Evolutionary conservation across 2,329 filamentous ascomycete genomes (phyloP), one percentile per base, ranked within the genome.

Genomic region (Aschersonia sp.): DNA sequence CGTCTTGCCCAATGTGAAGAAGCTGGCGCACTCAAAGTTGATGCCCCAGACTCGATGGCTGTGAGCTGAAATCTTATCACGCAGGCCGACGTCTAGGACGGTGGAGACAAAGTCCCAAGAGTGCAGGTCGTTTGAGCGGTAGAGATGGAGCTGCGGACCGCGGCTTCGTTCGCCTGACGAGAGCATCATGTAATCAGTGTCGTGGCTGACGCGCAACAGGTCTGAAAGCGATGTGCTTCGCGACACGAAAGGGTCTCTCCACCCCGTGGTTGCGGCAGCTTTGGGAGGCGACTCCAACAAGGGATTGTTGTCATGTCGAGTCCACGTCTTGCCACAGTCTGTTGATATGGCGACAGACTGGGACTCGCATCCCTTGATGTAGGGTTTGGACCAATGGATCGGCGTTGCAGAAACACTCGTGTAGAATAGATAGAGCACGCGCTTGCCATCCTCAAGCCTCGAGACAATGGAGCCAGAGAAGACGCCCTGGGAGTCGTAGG

Each of bases 391-490:
- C 67, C 66, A 70, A 41, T 67, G 62, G n/a, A 71, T 68, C 0
- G 67, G 68, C 10, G 68, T 50, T 50, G 61, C 65, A n/a, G 61
- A 62, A 10, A 70, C 65, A 5, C 63, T 64, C 6, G 68, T 68
- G 50, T 71, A 71, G 2, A 32, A 69, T 51, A 6, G 65, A 67
- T n/a, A 66, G 60, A 37, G 57, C 5, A 54, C 39, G 29, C 51
- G 42, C 49, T 46, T 61, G 14, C 64, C 66, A 11, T 65, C 60
- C 49, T 68, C 63, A 12, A 66, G 63, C 4, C 50, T 56, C 8
- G 67, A 66, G 33, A 68, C 65, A n/a, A 68, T 65, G 22, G 60
- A 62, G 5, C 68, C 68, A 40, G 69, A 68, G 46, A 69, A 70
- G 10, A 71, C 66, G 37, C 65, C 65, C 11, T 67, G 47, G 0